Evolutionary conservation across 2,329 filamentous ascomycete species (phyloP).

Genomic region (Aureobasidium subglaciale): DNA sequence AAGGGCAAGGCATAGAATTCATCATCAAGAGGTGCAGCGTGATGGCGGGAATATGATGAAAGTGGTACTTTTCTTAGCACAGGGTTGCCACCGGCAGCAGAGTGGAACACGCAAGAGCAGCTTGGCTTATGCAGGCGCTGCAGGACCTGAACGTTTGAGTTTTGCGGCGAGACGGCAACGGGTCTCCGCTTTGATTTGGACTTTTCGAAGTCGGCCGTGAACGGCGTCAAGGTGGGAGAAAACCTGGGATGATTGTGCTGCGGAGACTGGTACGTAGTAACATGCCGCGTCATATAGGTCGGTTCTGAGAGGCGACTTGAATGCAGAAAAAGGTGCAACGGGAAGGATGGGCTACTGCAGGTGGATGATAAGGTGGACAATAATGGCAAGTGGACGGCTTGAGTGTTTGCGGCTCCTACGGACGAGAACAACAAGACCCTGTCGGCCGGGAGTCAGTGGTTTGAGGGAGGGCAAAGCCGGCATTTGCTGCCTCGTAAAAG

Average conservation of each 20-base stretch:
- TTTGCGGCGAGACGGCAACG: constrained; percentile 10
- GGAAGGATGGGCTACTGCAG: neutral
- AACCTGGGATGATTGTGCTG: neutral
- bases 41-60: neutral
- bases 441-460: neutral
- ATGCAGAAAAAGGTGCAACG: neutral
- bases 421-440: neutral
- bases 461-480: neutral
- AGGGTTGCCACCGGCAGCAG: constrained; percentile 1
- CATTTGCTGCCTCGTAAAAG: neutral
- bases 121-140: neutral
- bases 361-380: neutral
- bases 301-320: neutral
- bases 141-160: constrained; percentile 1
- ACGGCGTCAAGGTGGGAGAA: neutral
- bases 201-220: neutral
- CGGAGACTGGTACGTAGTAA: neutral
- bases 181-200: constrained; percentile 6
- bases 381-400: too few relatives aligned
- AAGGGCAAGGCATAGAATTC: neutral
- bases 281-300: neutral
- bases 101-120: constrained; percentile 1
- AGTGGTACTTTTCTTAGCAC: neutral
- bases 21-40: neutral
- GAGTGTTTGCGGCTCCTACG: too few relatives aligned